phyloP scores from a whole-genome alignment of 352 stramenopile species.

The Aphanomyces cochlioides region DNA sequence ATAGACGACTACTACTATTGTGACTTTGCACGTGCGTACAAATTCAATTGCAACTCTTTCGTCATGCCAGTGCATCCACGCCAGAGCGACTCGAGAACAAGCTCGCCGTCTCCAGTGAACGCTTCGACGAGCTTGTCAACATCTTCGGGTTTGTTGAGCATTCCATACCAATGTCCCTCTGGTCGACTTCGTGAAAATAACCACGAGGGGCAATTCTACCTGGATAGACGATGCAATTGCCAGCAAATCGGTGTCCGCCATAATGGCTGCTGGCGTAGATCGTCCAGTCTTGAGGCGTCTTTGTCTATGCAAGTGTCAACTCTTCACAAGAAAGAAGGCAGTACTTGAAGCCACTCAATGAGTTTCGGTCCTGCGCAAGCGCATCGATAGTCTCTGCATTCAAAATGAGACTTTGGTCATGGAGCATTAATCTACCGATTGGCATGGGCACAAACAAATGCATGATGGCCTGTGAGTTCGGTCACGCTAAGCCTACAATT shows the following conservation, averaged over 20 bases:
- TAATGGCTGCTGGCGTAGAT: slow-evolving; percentile 68
- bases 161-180: slow-evolving; percentile 66
- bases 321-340: slow-evolving; percentile 32
- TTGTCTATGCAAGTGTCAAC: slow-evolving; percentile 14
- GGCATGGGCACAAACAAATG: slow-evolving; percentile 67
- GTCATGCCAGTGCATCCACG: slow-evolving; percentile 56
- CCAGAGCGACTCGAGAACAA: slow-evolving; percentile 54
- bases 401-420: slow-evolving; percentile 24
- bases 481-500: slow-evolving; percentile 33
- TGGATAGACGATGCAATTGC: slow-evolving; percentile 68
- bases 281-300: slow-evolving; percentile 8
- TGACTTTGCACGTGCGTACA: not conserved
- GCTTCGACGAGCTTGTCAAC: slow-evolving; percentile 44
- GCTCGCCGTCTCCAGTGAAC: slow-evolving; percentile 41
- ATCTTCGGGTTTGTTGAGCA: slow-evolving; percentile 57
- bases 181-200: not conserved
- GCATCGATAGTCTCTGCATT: slow-evolving; percentile 58
- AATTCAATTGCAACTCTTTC: slow-evolving; percentile 48
- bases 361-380: slow-evolving; percentile 67
- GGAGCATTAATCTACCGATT: slow-evolving; percentile 34
- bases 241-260: slow-evolving; percentile 67
- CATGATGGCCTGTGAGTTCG: slow-evolving; percentile 40
- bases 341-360: slow-evolving; percentile 55
- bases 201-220: slow-evolving; percentile 27
- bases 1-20: not conserved